A percentile compares a stretch with the other conserved stretches of the same genome.
phyloP scores from a whole-genome alignment of 2,329 filamentous ascomycete genomes.

The Pseudonectria foliicola region DNA sequence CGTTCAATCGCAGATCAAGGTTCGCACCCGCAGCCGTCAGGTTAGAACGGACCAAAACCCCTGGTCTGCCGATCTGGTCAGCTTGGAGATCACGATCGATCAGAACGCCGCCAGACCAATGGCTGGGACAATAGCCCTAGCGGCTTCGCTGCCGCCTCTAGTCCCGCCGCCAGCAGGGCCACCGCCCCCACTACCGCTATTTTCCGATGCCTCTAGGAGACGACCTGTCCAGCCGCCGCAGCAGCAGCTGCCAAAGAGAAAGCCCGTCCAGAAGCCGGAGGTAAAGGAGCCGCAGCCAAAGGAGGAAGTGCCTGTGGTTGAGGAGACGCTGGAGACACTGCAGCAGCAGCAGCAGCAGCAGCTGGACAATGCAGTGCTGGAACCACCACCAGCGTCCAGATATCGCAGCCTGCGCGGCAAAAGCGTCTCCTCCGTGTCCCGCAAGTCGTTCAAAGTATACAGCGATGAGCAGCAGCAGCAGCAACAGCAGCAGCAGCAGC shows the following conservation, averaged over 20 bases:
- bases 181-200: constrained; percentile 3
- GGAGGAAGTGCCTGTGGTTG: too few relatives aligned
- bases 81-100: too few relatives aligned
- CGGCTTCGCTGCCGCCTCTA: too few relatives aligned
- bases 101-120: too few relatives aligned
- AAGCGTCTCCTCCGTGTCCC: constrained; percentile 24
- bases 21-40: too few relatives aligned
- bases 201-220: too few relatives aligned
- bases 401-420: constrained; percentile 29
- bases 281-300: background rate
- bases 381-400: constrained; percentile 21
- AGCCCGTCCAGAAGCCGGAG: constrained; percentile 11
- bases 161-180: too few relatives aligned
- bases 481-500: constrained; percentile 5
- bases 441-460: constrained; percentile 1
- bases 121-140: too few relatives aligned
- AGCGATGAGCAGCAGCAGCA: constrained; percentile 1
- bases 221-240: constrained; percentile 3
- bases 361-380: constrained; percentile 8
- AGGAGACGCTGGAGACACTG: constrained; percentile 7
- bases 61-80: too few relatives aligned
- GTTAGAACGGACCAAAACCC: too few relatives aligned
- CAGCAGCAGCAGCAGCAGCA: constrained; percentile 7
- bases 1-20: too few relatives aligned
- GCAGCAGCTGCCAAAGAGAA: constrained; percentile 7